A percentile compares a stretch with the other conserved stretches of the same genome.
These are phyloP conservation scores for Blastomyces emzantsi DNA, from an alignment of 2,329 filamentous ascomycete genomes.

Conservation along the genomic window DNA sequence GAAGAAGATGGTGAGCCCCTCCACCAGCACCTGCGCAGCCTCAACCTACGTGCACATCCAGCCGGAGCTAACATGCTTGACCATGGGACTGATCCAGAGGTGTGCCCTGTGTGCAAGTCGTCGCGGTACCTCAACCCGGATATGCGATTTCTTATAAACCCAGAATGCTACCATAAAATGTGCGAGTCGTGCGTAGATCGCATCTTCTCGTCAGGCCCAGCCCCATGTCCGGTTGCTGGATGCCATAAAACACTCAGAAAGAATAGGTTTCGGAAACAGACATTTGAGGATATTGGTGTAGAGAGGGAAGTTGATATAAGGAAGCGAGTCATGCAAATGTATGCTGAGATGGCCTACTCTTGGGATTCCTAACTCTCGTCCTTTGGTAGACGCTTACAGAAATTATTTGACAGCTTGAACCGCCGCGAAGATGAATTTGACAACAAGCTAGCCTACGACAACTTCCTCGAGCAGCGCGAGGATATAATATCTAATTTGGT, in stretches of 20 bases:
- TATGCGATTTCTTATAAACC: conserved; percentile 93
- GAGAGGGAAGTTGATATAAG: conserved; percentile 93
- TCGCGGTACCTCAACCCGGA: conserved; percentile 89
- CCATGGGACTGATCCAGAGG: conserved; percentile 46
- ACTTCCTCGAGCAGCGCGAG: conserved; percentile 91
- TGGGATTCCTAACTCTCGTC: too few species aligned
- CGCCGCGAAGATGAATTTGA: conserved; percentile 86
- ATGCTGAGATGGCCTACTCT: conserved; percentile 18
- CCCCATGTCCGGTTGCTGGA: conserved; percentile 81
- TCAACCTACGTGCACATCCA: background rate
- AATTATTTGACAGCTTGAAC: conserved; percentile 59
- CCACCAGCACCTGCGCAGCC: conserved; percentile 2
- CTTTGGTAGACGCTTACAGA: conserved; percentile 2
- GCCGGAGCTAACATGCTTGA: conserved; percentile 3
- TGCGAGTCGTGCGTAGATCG: conserved; percentile 92
- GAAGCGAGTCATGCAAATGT: conserved; percentile 58
- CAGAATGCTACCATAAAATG: conserved; percentile 99
- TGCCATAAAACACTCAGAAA: conserved; percentile 82
- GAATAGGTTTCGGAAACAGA: conserved; percentile 74
- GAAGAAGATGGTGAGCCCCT: conserved; percentile 32
- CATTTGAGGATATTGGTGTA: conserved; percentile 77
- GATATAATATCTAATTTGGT: conserved; percentile 83
- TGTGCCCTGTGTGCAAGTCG: conserved; percentile 96
- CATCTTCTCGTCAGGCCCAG: conserved; percentile 84
- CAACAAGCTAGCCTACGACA: conserved; percentile 71